Percentiles rank a stretch among this genome's conserved stretches.
phyloP scores from a whole-genome alignment of 768 basidiomycete genomes.

The Suillus luteus region DNA sequence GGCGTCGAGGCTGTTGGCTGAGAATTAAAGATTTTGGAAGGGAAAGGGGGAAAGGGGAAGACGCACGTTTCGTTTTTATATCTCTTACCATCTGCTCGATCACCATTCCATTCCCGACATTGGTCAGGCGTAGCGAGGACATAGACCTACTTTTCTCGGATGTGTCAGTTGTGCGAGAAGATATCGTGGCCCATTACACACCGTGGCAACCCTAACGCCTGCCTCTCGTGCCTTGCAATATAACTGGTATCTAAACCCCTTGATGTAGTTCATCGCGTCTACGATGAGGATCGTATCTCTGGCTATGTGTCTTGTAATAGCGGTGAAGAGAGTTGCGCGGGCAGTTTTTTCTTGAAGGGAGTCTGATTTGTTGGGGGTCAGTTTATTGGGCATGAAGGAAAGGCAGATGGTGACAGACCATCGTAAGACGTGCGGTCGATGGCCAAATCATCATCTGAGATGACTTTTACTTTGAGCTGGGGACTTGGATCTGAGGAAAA shows the following conservation, averaged over 20 bases:
- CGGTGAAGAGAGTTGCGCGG: background rate
- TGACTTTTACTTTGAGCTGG: background rate
- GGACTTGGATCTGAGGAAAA: background rate
- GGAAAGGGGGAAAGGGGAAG: too few species aligned
- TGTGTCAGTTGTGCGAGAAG: background rate
- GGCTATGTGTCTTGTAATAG: background rate
- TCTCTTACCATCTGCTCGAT: background rate
- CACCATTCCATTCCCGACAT: background rate
- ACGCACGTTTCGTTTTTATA: too few species aligned
- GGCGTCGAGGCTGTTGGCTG: constrained; percentile 41
- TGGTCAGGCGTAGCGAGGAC: background rate
- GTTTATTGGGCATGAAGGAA: too few species aligned
- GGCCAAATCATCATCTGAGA: background rate
- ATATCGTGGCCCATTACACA: too few species aligned
- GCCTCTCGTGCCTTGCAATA: background rate
- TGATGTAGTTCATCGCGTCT: too few species aligned
- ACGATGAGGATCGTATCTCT: too few species aligned
- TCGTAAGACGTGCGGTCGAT: background rate
- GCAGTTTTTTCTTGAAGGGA: background rate
- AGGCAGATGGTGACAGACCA: background rate
- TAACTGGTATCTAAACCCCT: too few species aligned
- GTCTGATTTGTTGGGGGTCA: background rate
- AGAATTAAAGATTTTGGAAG: too few species aligned
- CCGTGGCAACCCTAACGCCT: too few species aligned
- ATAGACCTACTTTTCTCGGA: background rate